A percentile compares a stretch with the other conserved stretches of the same genome.
These are phyloP conservation scores for Plasmopara halstedii DNA, from an alignment of 352 stramenopile species.

Conservation along the genomic window DNA sequence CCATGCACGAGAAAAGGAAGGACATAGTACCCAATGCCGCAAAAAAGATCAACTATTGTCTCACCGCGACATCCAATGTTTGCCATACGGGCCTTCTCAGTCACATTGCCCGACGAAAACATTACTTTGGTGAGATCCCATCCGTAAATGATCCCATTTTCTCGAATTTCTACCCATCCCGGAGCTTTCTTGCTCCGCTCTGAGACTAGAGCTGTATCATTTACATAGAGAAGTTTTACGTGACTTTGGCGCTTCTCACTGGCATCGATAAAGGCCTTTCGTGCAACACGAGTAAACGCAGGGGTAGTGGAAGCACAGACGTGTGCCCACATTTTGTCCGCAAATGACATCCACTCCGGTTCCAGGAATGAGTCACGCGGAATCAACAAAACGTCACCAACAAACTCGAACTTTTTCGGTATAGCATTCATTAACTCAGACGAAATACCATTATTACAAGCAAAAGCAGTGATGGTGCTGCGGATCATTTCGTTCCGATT, in stretches of 20 bases:
- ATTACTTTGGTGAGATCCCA: conserved; percentile 95
- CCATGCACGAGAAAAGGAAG: conserved; percentile 91
- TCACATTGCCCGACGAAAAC: conserved; percentile 96
- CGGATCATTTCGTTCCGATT: conserved; percentile 72
- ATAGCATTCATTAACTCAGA: conserved; percentile 25
- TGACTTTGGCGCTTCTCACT: conserved; percentile 77
- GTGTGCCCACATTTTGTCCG: conserved; percentile 51
- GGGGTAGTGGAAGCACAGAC: conserved; percentile 50
- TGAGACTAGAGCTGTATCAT: conserved; percentile 31
- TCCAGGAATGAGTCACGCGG: conserved; percentile 58
- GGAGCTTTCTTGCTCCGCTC: conserved; percentile 22
- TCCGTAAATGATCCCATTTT: conserved; percentile 93
- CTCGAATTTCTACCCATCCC: conserved; percentile 82
- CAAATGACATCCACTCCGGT: conserved; percentile 43
- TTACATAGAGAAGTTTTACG: conserved; percentile 60
- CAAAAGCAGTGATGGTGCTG: conserved; percentile 44
- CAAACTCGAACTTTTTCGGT: conserved; percentile 72
- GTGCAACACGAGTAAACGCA: conserved; percentile 60
- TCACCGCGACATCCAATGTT: conserved; percentile 78
- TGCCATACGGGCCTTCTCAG: conserved; percentile 94
- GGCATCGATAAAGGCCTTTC: conserved; percentile 72
- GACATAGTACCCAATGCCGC: conserved; percentile 97
- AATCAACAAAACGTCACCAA: conserved; percentile 66
- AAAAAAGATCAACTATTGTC: conserved; percentile 94
- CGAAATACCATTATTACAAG: conserved; percentile 36